phyloP scores from a whole-genome alignment of 163 green algal genomes.

The Picocystis sp. region DNA sequence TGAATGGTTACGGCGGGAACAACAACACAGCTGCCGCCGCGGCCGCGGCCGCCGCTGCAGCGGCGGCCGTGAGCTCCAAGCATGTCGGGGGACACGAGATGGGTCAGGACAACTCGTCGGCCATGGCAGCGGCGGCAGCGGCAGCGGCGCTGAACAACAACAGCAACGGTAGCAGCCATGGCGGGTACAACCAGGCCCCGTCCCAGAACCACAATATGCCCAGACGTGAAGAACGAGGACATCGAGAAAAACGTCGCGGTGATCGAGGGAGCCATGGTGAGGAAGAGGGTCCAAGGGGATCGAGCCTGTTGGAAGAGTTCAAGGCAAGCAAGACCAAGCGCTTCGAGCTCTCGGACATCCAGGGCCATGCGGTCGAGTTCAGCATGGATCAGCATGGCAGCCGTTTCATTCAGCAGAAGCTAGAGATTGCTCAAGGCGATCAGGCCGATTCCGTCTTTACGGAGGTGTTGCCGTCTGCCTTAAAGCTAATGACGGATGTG shows the following conservation, averaged over 20 bases:
- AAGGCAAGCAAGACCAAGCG: constrained; percentile 25
- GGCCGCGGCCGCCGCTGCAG: constrained; percentile 1
- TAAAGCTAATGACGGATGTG: constrained; percentile 70
- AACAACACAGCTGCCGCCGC: neutral
- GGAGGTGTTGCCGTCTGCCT: constrained; percentile 39
- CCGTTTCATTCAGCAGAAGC: constrained; percentile 78
- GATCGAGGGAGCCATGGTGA: neutral
- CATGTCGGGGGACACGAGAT: constrained; percentile 6
- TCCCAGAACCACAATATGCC: neutral
- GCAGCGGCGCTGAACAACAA: constrained; percentile 4
- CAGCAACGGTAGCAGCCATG: constrained; percentile 3
- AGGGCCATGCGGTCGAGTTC: constrained; percentile 65
- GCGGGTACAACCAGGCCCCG: neutral
- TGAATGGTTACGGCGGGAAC: constrained; percentile 5
- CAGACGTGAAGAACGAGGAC: neutral
- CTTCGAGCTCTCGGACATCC: constrained; percentile 44
- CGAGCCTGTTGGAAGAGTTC: constrained; percentile 27
- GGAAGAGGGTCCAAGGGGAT: neutral
- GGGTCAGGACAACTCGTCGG: constrained; percentile 4
- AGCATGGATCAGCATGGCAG: constrained; percentile 64
- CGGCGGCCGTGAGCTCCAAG: constrained; percentile 8
- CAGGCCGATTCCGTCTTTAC: constrained; percentile 19
- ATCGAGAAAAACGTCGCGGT: neutral
- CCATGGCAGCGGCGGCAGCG: neutral
- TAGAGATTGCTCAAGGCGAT: constrained; percentile 25